Evolutionary conservation across 73 alveolate genomes (phyloP).

Genomic region (Blepharisma japonicum): DNA sequence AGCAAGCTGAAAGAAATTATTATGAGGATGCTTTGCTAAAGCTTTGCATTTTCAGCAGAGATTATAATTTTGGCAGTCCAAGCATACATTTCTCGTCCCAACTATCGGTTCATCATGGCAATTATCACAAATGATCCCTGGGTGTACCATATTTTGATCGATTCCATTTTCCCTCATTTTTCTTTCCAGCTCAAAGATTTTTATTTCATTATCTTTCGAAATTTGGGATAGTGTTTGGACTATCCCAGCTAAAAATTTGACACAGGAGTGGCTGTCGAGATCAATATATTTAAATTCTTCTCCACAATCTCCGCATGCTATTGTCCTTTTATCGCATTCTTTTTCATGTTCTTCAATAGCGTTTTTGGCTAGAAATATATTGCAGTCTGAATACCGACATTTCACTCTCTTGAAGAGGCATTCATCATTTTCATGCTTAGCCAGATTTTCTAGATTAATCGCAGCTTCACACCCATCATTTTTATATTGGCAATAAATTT

Average conservation of each 20-base stretch:
- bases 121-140: neutral
- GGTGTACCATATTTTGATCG: neutral
- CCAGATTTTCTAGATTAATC: neutral
- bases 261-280: neutral
- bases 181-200: neutral
- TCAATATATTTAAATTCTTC: neutral
- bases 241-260: neutral
- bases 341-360: slow-evolving; percentile 7
- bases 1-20: slow-evolving; percentile 3
- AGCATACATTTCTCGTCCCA: neutral
- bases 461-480: neutral
- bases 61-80: neutral
- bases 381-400: slow-evolving; percentile 1
- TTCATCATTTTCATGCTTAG: slow-evolving; percentile 9
- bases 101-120: slow-evolving; percentile 19
- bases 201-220: neutral
- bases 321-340: neutral
- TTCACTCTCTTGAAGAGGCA: neutral
- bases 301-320: neutral
- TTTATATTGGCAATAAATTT: neutral
- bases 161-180: neutral
- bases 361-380: neutral
- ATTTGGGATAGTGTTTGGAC: neutral
- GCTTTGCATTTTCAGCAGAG: slow-evolving; percentile 18
- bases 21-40: neutral